Evolutionary conservation across 2,329 filamentous ascomycete species (phyloP), one percentile per base, ranked within the genome.

Genomic region (Penicillium verrucosum): DNA sequence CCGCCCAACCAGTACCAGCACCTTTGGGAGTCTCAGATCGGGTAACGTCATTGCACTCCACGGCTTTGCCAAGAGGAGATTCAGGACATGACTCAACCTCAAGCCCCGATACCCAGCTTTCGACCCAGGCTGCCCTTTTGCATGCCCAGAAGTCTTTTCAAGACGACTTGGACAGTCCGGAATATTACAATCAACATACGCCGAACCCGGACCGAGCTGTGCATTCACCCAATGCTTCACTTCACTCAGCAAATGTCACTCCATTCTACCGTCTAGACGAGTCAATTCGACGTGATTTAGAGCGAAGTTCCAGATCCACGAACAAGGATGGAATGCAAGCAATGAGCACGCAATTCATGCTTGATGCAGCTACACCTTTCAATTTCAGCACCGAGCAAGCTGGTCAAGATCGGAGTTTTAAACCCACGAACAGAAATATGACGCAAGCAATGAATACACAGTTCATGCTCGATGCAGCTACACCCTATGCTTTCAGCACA

Each of bases 141-240:
- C 69, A 71, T 38, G 75, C 75, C 7, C 75, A 76, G 52, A 70
- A 64, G 30, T 74, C 72, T 1, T 75, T 77, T 29, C 73, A 75
- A 47, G 68, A 74, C 23, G 74, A 75, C 42, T 47, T 77, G 10
- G 62, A 67, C 10, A 75, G 68, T 25, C 70, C 70, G 5, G 61
- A 59, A 46, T 57, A 54, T 18, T 55, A 57, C 56, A 23, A 51
- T 42, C 18, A 58, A 21, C 38, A 36, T 11, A 51, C 62, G 18
- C 57, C 63, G 6, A 58, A 51, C 14, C 58, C 53, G 18, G 60
- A 59, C 23, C 55, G 54, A 25, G 45, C 58, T 16, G 52, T 63
- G 18, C 56, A 59, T 21, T 46, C 55, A n/a, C 59, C 55, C 4
- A 54, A 60, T 10, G 57, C 51, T 12, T 58, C 61, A 21, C 58